Base-by-base conservation (phyloP, 371 early-diverging fungal species). In the Blyttiomyces sp. region DNA sequence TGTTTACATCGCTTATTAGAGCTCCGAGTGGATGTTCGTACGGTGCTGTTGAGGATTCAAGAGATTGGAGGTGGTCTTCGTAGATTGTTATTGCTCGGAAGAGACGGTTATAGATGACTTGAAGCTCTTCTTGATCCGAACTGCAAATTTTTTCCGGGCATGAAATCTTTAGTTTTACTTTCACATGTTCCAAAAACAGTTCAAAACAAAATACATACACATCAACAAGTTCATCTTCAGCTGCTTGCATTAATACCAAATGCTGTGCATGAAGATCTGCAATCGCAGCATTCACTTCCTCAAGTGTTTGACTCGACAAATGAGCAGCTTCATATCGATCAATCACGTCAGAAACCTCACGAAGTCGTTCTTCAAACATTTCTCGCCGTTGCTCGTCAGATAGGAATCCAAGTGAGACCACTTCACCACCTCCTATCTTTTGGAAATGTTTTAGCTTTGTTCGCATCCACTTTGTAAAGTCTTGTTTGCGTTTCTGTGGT, bases 381-480 rank as follows among this genome's bases (percentile, higher is more conserved):
- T 68, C 69, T 17, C 71, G 34, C 35, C 75, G 57, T 60, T 75
- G 66, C 54, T 78, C 79, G 30, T 78, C 79, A 5, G 74, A 64
- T 19, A 74, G 50, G 45, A 72, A 67, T 1, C 73, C 76, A 13
- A 72, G 31, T 1, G 66, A 42, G 7, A 68, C 69, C 16, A 70
- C 57, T 49, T 77, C 71, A 16, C 73, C 72, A 23, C 58, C 66
- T 9, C 72, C 72, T 21, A 70, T 46, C 61, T 73, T 56, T 57
- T 74, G 71, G 48, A 75, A 71, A 42, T 67, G 58, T 49, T 69
- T 70, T 43, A 74, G 63, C 56, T 73, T 72, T 21, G 65, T 49
- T 23, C 63, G 57, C 76, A 80, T 76, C 81, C 81, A 80, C 42
- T 74, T 72, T 9, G 58, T 39, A 28, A 77, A 71, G 35, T 80